phyloP scores from a whole-genome alignment of 148 eudicot species.

The Limonium bicolor region DNA sequence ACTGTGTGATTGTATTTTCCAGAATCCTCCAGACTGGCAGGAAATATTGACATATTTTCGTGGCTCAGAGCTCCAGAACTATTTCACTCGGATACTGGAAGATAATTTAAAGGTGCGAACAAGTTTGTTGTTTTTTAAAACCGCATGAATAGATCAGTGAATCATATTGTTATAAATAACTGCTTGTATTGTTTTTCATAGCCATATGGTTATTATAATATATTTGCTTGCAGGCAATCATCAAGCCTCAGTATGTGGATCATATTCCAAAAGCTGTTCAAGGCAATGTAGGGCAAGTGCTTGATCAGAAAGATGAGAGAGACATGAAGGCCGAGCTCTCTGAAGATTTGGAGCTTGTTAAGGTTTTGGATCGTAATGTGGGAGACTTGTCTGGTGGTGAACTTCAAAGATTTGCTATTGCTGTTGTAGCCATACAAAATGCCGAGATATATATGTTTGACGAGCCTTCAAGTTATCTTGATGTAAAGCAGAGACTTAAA shows the following conservation, averaged over 20 bases:
- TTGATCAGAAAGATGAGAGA: slow-evolving; percentile 78
- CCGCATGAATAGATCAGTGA: too few species aligned
- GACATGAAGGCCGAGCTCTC: slow-evolving; percentile 50
- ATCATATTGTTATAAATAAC: too few species aligned
- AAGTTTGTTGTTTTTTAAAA: too few species aligned
- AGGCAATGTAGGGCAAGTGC: slow-evolving; percentile 80
- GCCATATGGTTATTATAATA: too few species aligned
- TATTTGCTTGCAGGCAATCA: slow-evolving; percentile 59
- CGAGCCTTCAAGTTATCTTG: slow-evolving; percentile 95
- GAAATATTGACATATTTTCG: slow-evolving; percentile 77
- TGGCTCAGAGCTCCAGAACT: slow-evolving; percentile 83
- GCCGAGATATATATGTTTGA: slow-evolving; percentile 95
- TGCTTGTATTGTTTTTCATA: too few species aligned
- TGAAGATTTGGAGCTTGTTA: slow-evolving; percentile 59
- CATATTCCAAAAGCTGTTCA: slow-evolving; percentile 89
- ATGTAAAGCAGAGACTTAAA: slow-evolving; percentile 94
- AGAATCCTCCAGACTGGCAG: slow-evolving; percentile 97
- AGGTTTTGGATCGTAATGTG: slow-evolving; percentile 85
- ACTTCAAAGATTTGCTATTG: slow-evolving; percentile 92
- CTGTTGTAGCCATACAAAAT: slow-evolving; percentile 73
- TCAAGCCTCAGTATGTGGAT: slow-evolving; percentile 96
- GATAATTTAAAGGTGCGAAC: slow-evolving; percentile 67
- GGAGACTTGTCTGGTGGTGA: slow-evolving; percentile 95
- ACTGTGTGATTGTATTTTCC: slow-evolving; percentile 11
- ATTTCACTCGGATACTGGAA: slow-evolving; percentile 82